Percentiles rank a stretch among this genome's conserved stretches.
Conservation (phyloP, 2,329 filamentous ascomycete genomes). For the Arthrobotrys iridis region DNA sequence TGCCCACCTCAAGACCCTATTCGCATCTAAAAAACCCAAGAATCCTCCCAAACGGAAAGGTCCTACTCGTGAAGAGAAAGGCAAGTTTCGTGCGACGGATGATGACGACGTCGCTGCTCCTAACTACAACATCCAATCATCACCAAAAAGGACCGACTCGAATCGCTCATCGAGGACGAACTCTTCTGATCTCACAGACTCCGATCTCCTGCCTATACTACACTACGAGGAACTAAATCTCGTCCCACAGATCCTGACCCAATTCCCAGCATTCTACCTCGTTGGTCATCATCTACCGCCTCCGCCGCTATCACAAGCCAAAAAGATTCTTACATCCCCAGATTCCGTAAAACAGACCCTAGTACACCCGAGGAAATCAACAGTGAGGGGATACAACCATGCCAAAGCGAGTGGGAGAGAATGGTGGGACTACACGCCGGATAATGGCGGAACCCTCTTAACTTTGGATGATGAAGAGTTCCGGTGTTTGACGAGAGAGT, state of each 20-base stretch:
- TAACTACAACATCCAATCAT: background rate
- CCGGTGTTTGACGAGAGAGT: constrained; percentile 16
- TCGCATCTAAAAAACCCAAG: constrained; percentile 36
- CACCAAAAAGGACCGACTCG: background rate
- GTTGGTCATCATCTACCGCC: constrained; percentile 40
- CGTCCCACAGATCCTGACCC: constrained; percentile 29
- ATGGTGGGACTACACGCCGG: constrained; percentile 53
- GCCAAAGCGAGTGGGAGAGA: constrained; percentile 30
- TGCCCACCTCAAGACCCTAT: constrained; percentile 34
- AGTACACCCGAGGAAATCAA: constrained; percentile 40
- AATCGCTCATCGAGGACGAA: background rate
- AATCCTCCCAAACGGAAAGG: constrained; percentile 26
- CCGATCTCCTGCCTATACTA: constrained; percentile 34
- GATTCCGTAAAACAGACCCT: constrained; percentile 16
- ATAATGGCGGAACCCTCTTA: constrained; percentile 28
- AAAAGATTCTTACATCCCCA: constrained; percentile 24
- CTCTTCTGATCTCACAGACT: constrained; percentile 28
- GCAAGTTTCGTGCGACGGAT: constrained; percentile 34
- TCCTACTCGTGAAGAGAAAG: constrained; percentile 44
- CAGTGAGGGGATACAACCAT: constrained; percentile 44
- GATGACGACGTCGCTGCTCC: background rate
- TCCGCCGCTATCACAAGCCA: constrained; percentile 31
- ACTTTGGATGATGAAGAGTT: constrained; percentile 44
- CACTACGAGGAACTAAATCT: constrained; percentile 39
- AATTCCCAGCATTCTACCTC: constrained; percentile 45